A percentile compares a stretch with the other conserved stretches of the same genome.
Evolutionary conservation across 2,329 filamentous ascomycete species (phyloP).

Genomic region (Onygena corvina): DNA sequence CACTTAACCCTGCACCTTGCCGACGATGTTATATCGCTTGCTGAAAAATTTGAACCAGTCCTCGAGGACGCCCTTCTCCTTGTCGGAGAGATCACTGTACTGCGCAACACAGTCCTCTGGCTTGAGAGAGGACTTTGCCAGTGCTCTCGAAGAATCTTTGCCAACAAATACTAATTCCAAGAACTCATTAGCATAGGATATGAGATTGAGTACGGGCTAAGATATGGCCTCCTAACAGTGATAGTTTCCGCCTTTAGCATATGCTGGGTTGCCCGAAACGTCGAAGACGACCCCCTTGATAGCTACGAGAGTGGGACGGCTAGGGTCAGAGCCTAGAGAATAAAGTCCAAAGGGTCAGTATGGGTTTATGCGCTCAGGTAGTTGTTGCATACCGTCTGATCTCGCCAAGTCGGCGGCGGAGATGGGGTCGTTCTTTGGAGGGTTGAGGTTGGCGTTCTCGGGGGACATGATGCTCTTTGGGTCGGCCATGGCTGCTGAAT

Average conservation of each 20-base stretch:
- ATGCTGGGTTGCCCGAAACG: constrained; percentile 78
- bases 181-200: background rate
- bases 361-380: background rate
- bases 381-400: constrained; percentile 59
- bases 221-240: constrained; percentile 48
- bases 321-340: constrained; percentile 14
- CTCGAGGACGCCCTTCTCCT: constrained; percentile 70
- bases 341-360: background rate
- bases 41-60: constrained; percentile 97
- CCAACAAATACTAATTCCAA: constrained; percentile 70
- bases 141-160: constrained; percentile 85
- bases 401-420: constrained; percentile 65
- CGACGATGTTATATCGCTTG: constrained; percentile 79
- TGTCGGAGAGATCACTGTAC: constrained; percentile 71
- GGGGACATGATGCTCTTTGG: constrained; percentile 16
- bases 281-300: constrained; percentile 90
- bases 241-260: constrained; percentile 71
- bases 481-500: constrained; percentile 9
- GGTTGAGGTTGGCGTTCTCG: constrained; percentile 42
- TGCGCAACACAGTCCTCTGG: constrained; percentile 68
- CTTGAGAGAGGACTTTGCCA: constrained; percentile 78
- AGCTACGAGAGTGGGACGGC: constrained; percentile 44
- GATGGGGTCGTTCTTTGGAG: constrained; percentile 81
- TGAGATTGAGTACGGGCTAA: background rate
- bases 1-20: constrained; percentile 34